Percentiles rank a stretch among this genome's conserved stretches.
These are phyloP conservation scores for Colletotrichum lentis DNA, from an alignment of 2,329 filamentous ascomycete genomes.

Conservation along the genomic window DNA sequence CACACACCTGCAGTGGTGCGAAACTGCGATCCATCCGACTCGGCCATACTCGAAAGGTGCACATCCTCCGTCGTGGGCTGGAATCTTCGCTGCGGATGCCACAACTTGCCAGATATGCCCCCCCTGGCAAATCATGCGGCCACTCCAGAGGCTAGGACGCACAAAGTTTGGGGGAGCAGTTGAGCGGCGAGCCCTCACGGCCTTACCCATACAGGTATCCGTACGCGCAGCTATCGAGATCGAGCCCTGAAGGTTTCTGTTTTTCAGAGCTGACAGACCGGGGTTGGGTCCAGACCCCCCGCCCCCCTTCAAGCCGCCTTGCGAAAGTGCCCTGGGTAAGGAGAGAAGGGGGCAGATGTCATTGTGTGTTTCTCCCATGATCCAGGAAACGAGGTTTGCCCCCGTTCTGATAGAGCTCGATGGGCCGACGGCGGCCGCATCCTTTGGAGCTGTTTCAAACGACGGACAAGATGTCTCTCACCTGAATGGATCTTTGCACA, in stretches of 20 bases:
- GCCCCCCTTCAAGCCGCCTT: neutral
- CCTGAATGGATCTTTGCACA: conserved; percentile 1
- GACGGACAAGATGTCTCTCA: neutral
- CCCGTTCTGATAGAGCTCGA: too few relatives aligned
- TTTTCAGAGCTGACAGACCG: conserved; percentile 26
- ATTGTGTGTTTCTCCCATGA: neutral
- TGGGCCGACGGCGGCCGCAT: neutral
- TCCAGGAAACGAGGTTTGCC: neutral
- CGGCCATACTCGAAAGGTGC: conserved; percentile 31
- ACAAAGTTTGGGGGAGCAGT: neutral
- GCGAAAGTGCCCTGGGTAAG: neutral
- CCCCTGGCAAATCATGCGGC: neutral
- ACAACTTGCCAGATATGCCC: neutral
- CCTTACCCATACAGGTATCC: conserved; percentile 1
- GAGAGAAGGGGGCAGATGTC: neutral
- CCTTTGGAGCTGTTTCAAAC: conserved; percentile 18
- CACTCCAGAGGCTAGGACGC: neutral
- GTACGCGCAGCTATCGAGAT: neutral
- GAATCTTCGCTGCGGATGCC: conserved; percentile 16
- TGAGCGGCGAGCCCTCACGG: neutral
- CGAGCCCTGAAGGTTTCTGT: neutral
- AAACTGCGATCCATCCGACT: conserved; percentile 24
- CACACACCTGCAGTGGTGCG: conserved; percentile 29
- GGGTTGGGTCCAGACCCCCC: neutral
- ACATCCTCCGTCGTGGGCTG: conserved; percentile 18